Evolutionary conservation across 1,284 basidiomycete species (phyloP).

Genomic region (Malassezia vespertilionis): DNA sequence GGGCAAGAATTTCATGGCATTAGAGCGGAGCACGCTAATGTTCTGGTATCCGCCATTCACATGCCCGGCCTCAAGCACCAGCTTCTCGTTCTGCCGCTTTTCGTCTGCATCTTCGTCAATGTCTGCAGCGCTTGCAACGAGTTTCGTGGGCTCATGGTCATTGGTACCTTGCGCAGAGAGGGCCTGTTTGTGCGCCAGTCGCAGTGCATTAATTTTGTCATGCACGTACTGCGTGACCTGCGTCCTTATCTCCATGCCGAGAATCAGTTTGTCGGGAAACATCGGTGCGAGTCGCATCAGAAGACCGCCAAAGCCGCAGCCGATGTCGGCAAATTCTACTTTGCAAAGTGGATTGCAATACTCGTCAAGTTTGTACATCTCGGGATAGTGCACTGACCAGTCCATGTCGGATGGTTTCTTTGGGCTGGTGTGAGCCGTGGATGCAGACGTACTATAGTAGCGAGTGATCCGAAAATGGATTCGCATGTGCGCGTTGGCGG

Average conservation of each 20-base stretch:
- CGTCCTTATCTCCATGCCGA: constrained; percentile 94
- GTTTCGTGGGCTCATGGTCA: not conserved
- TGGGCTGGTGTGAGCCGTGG: constrained; percentile 52
- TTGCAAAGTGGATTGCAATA: too few species aligned
- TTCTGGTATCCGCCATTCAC: constrained; percentile 64
- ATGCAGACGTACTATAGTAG: constrained; percentile 59
- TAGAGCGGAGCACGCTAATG: constrained; percentile 84
- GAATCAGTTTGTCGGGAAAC: constrained; percentile 83
- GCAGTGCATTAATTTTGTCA: constrained; percentile 80
- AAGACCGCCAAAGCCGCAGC: constrained; percentile 94
- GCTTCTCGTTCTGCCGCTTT: constrained; percentile 27
- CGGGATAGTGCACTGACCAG: constrained; percentile 76
- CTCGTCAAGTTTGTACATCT: constrained; percentile 52
- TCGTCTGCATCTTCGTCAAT: constrained; percentile 38
- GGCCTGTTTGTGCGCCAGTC: constrained; percentile 51
- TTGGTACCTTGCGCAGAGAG: constrained; percentile 3
- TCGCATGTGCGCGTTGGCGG: constrained; percentile 91
- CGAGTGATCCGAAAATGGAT: constrained; percentile 91
- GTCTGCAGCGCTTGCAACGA: not conserved
- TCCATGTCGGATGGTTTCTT: constrained; percentile 66
- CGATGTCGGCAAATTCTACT: constrained; percentile 92
- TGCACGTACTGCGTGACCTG: constrained; percentile 93
- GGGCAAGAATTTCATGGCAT: constrained; percentile 96
- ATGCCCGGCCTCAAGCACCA: constrained; percentile 23
- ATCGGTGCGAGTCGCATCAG: constrained; percentile 78